Conservation (phyloP, 345 rosid species). For the Hypericum perforatum region DNA sequence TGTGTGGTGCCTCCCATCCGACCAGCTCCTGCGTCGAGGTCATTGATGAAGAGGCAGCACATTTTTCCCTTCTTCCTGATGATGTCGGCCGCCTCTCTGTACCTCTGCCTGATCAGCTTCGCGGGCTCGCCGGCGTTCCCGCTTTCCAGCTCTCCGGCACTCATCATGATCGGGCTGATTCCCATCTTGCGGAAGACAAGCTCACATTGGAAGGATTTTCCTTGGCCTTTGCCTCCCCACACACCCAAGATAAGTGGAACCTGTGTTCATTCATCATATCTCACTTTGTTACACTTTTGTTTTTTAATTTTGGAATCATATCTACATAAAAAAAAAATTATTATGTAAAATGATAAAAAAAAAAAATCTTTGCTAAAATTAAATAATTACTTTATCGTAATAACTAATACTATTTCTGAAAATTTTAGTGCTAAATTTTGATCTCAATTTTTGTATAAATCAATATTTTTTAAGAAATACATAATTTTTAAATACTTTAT, state of each 20-base stretch:
- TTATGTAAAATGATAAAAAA: too few species aligned
- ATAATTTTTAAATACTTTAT: too few species aligned
- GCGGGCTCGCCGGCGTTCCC: constrained; percentile 97
- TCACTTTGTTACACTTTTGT: too few species aligned
- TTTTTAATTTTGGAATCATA: too few species aligned
- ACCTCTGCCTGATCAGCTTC: constrained; percentile 91
- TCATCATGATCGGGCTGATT: constrained; percentile 99
- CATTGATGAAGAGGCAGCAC: constrained; percentile 93
- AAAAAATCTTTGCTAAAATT: too few species aligned
- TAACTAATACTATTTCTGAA: too few species aligned
- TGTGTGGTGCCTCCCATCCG: constrained; percentile 95
- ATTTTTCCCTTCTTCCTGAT: constrained; percentile 82
- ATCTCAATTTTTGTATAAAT: too few species aligned
- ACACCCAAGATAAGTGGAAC: constrained; percentile 93
- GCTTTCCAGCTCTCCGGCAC: constrained; percentile 98
- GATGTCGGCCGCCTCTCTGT: constrained; percentile 93
- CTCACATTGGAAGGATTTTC: constrained; percentile 97
- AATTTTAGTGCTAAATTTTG: too few species aligned
- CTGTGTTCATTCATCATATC: constrained; percentile 17
- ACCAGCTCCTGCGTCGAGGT: constrained; percentile 97
- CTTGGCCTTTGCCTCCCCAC: constrained; percentile 99
- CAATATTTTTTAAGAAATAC: too few species aligned
- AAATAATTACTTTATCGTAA: too few species aligned
- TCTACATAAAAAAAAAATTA: too few species aligned
- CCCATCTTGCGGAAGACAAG: constrained; percentile 99